phyloP scores from a whole-genome alignment of 2,329 filamentous ascomycete species.

The Exserohilum rostratum region DNA sequence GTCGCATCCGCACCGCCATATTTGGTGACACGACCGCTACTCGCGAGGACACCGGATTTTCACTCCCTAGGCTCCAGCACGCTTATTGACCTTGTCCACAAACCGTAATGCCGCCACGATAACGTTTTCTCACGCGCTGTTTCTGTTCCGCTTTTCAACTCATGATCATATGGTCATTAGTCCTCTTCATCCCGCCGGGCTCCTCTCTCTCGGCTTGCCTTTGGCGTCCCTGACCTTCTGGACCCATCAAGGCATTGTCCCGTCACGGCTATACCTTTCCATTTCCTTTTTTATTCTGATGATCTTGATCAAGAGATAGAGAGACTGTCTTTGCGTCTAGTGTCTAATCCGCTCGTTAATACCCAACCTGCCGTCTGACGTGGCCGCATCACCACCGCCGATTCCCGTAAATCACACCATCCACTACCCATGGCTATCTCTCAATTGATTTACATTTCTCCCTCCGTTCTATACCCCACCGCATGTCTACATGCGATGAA shows the following conservation, averaged over 20 bases:
- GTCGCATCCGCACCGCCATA: slow-evolving; percentile 12
- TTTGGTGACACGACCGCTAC: slow-evolving; percentile 24
- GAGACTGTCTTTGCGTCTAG: slow-evolving; percentile 17
- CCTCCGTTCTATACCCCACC: slow-evolving; percentile 33
- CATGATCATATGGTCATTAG: slow-evolving; percentile 27
- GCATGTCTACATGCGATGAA: slow-evolving; percentile 13
- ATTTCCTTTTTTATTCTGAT: slow-evolving; percentile 2
- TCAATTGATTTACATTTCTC: slow-evolving; percentile 19
- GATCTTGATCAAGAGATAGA: slow-evolving; percentile 18
- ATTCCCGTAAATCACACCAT: slow-evolving; percentile 9
- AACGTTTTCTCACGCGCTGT: slow-evolving; percentile 34
- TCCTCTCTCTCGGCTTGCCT: neutral
- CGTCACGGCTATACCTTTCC: neutral
- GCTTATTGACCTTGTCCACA: slow-evolving; percentile 32
- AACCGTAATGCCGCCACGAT: slow-evolving; percentile 44
- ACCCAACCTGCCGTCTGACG: slow-evolving; percentile 11
- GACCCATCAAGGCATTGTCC: neutral
- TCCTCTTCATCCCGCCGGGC: slow-evolving; percentile 17
- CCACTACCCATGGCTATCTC: slow-evolving; percentile 13
- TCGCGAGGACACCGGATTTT: slow-evolving; percentile 22
- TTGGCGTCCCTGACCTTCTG: neutral
- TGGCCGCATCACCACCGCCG: neutral
- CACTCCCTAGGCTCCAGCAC: slow-evolving; percentile 41
- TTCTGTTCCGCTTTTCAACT: slow-evolving; percentile 24
- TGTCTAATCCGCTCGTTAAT: slow-evolving; percentile 37